Percentiles rank a stretch among this genome's conserved stretches.
Evolutionary conservation across 2,329 filamentous ascomycete genomes (phyloP).

Genomic region (Apiospora marii): DNA sequence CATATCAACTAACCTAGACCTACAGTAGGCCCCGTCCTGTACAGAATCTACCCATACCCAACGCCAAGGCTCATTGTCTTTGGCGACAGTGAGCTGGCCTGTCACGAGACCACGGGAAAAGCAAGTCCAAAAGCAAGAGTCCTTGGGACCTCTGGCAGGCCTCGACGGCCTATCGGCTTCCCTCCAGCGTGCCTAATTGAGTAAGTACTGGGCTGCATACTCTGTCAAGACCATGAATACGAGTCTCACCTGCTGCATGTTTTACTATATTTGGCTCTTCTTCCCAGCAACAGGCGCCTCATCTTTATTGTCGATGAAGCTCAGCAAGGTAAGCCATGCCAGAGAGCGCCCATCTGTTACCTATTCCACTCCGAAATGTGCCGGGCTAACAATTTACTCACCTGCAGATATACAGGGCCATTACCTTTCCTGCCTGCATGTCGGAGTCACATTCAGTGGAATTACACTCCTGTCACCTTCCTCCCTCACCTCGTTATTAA

Average conservation of each 20-base stretch:
- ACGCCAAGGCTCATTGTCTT: not conserved
- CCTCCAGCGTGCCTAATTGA: not conserved
- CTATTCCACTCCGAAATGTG: not conserved
- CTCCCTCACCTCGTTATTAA: not conserved
- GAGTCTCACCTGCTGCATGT: not conserved
- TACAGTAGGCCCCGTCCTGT: not conserved
- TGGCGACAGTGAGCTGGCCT: slow-evolving; percentile 9
- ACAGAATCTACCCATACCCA: not conserved
- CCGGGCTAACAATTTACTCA: not conserved
- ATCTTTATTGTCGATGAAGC: not conserved
- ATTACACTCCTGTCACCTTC: not conserved
- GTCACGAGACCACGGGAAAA: slow-evolving; percentile 4
- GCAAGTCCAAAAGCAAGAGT: not conserved
- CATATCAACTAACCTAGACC: too few relatives aligned
- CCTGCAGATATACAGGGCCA: not conserved
- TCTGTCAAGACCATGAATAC: not conserved
- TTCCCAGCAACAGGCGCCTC: not conserved
- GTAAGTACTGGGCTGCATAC: not conserved
- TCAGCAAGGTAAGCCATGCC: not conserved
- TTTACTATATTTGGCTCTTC: not conserved
- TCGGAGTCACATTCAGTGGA: not conserved
- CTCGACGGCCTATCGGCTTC: not conserved
- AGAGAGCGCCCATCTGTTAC: not conserved
- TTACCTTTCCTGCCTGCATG: not conserved
- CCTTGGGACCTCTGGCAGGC: not conserved